Percentiles rank a stretch among this genome's conserved stretches.
Conservation (phyloP, 176 grass and related monocot genomes). For the Carex kokanica region DNA sequence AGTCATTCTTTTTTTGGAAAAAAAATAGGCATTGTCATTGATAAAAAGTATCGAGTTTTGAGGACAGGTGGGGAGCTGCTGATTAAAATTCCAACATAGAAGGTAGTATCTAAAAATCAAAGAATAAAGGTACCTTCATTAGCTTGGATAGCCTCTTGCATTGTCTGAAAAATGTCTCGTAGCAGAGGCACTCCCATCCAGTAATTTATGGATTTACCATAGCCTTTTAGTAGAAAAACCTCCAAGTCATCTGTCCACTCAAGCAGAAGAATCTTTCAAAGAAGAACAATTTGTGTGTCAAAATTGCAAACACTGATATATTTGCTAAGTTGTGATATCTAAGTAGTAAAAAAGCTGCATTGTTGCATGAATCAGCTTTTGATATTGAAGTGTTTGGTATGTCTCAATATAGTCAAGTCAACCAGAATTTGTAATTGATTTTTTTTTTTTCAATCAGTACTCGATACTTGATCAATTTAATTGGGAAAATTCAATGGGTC, state of each 20-base stretch:
- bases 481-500: not conserved
- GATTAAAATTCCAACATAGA: not conserved
- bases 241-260: slow-evolving; percentile 99
- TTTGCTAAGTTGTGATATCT: not conserved
- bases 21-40: not conserved
- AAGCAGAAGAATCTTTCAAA: slow-evolving; percentile 59
- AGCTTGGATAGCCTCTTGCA: slow-evolving; percentile 72
- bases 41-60: not conserved
- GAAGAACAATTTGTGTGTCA: slow-evolving; percentile 18
- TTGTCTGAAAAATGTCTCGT: slow-evolving; percentile 75
- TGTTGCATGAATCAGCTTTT: not conserved
- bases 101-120: not conserved
- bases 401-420: too few species aligned
- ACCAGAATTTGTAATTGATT: not conserved
- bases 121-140: slow-evolving; percentile 58
- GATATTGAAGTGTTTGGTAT: not conserved
- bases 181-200: slow-evolving; percentile 81
- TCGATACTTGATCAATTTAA: not conserved
- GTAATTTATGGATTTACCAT: slow-evolving; percentile 94
- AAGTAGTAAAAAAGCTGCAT: not conserved
- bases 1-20: not conserved
- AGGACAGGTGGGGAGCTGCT: not conserved
- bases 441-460: not conserved
- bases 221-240: slow-evolving; percentile 86
- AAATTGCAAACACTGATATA: not conserved